Evolutionary conservation across 257 asterid genomes (phyloP).

Genomic region (Mentha longifolia): DNA sequence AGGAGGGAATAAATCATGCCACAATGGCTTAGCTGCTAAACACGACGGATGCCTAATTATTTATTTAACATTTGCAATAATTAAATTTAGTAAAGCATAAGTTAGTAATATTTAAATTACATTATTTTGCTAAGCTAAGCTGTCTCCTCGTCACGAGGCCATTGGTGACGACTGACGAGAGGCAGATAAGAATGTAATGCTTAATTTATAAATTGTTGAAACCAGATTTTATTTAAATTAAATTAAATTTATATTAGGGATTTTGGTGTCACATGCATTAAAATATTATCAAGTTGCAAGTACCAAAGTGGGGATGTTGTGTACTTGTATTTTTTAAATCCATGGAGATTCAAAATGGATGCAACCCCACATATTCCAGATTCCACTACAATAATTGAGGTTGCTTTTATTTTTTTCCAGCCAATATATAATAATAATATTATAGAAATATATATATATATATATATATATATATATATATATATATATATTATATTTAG

Average conservation of each 20-base stretch:
- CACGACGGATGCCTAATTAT: background rate
- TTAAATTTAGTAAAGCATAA: background rate
- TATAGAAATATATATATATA: background rate
- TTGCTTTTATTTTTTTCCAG: background rate
- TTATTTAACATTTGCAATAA: background rate
- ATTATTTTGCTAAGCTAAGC: constrained; percentile 34
- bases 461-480: no score
- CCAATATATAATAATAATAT: background rate
- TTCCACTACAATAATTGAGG: constrained; percentile 51
- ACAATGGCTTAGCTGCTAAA: background rate
- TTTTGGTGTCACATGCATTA: constrained; percentile 19
- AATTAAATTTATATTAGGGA: background rate
- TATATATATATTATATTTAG: no score
- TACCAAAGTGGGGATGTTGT: constrained; percentile 33
- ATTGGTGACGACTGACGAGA: constrained; percentile 14
- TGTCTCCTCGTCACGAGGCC: constrained; percentile 40
- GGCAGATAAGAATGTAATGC: constrained; percentile 33
- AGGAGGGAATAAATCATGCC: background rate
- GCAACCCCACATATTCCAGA: constrained; percentile 40
- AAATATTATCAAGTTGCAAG: constrained; percentile 39
- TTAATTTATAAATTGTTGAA: background rate
- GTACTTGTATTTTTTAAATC: constrained; percentile 30
- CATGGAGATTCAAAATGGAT: constrained; percentile 27
- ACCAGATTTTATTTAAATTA: background rate
- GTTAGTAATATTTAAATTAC: constrained; percentile 2